Conservation (phyloP, 306 rosid species). For the Dalbergia oliveri region DNA sequence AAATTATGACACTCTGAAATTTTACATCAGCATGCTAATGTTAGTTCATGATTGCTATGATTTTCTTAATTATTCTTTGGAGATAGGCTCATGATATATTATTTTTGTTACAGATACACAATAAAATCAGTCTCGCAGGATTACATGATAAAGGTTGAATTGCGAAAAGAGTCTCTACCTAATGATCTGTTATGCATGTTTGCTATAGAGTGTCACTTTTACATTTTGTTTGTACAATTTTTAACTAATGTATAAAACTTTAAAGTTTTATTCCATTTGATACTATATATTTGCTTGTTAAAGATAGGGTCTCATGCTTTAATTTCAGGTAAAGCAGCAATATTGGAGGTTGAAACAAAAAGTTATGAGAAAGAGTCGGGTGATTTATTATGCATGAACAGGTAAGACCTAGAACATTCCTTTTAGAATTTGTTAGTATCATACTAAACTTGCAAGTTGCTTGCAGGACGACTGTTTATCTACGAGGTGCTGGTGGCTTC, state of each 20-base stretch:
- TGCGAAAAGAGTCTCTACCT: conserved; percentile 39
- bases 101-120: conserved; percentile 67
- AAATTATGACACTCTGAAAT: conserved; percentile 23
- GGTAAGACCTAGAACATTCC: conserved; percentile 58
- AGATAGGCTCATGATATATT: conserved; percentile 42
- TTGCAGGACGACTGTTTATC: conserved; percentile 74
- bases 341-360: conserved; percentile 90
- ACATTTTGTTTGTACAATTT: conserved; percentile 21
- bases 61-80: conserved; percentile 38
- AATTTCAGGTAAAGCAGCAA: conserved; percentile 92
- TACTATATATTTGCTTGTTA: conserved; percentile 29
- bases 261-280: background rate
- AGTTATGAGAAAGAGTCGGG: conserved; percentile 84
- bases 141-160: conserved; percentile 92
- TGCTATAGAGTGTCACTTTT: conserved; percentile 37
- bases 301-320: conserved; percentile 30
- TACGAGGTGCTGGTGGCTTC: conserved; percentile 99
- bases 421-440: conserved; percentile 38
- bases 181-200: conserved; percentile 39
- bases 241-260: conserved; percentile 5
- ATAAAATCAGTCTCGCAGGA: conserved; percentile 80
- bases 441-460: conserved; percentile 45
- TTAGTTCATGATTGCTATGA: conserved; percentile 4
- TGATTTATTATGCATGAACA: conserved; percentile 84
- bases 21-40: conserved; percentile 13